Conservation (phyloP, 1,284 basidiomycete species). For the Thelephora terrestris region DNA sequence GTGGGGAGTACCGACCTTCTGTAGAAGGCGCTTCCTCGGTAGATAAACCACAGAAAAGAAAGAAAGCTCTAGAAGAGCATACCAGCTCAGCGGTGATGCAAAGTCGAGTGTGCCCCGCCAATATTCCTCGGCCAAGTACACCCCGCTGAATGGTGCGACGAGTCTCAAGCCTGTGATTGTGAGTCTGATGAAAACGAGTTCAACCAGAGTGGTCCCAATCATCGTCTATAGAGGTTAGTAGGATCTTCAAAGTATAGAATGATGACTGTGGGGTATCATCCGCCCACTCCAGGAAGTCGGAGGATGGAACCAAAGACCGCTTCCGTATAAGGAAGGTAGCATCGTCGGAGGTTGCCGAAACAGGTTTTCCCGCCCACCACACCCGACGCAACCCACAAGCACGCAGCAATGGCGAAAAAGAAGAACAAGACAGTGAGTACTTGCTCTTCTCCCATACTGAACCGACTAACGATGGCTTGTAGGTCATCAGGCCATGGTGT, state of each 20-base stretch:
- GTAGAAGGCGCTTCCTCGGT: conserved; percentile 33
- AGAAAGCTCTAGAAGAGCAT: conserved; percentile 31
- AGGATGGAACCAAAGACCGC: no score
- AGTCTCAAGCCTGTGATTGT: conserved; percentile 38
- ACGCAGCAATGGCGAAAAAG: conserved; percentile 58
- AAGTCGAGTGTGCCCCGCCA: conserved; percentile 19
- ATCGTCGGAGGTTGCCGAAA: not conserved
- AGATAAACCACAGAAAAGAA: conserved; percentile 44
- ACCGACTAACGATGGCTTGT: conserved; percentile 3
- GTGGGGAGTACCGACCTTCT: conserved; percentile 30
- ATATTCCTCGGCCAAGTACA: conserved; percentile 26
- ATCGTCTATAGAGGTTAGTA: conserved; percentile 10
- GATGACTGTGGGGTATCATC: no score
- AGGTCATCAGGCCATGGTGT: conserved; percentile 90
- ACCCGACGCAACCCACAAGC: conserved; percentile 2
- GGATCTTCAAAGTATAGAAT: no score
- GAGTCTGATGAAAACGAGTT: conserved; percentile 44
- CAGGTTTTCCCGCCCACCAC: conserved; percentile 2
- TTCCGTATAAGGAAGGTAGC: no score
- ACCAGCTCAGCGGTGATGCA: conserved; percentile 22
- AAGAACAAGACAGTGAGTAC: conserved; percentile 64
- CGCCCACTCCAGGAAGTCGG: no score
- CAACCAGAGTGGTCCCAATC: conserved; percentile 29
- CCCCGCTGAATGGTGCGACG: conserved; percentile 37
- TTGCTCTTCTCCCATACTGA: not conserved